Base-by-base conservation (phyloP, 441 rosid genomes). In the Mallotus repandus region DNA sequence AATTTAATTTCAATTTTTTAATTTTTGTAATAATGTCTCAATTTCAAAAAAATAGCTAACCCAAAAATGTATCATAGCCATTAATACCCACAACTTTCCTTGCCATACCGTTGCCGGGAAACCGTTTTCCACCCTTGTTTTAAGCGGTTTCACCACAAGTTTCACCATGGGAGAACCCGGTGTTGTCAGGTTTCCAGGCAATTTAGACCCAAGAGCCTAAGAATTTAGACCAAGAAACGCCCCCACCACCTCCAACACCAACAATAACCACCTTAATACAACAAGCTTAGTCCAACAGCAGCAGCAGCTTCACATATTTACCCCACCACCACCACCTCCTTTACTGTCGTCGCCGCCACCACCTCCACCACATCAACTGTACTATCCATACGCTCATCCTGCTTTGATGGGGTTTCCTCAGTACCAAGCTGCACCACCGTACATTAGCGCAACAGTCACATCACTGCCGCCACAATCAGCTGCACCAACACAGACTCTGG, bases 121-220 rank as follows among this genome's bases (percentile, higher is more conserved):
- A 64, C 15, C 60, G 29, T 9, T 14, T 55, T 18, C 14, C 9
- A 50, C 25, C 15, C 12, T 25, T 29, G 7, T 1, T 38, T 61
- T 18, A 18, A 6, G 16, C 15, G n/a, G 54, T 45, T 10, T 50
- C 19, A n/a, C n/a, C 9, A 18, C 56, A 3, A 15, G 38, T 8
- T 16, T 14, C 1, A 16, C 48, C 77, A 91, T 91, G 97, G 96
- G 76, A 63, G 88, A 81, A n/a, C 78, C 86, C 76, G 86, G 87
- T 63, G 3, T 66, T 53, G 77, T 48, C 73, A 85, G 86, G 72
- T 77, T 84, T 69, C 77, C 78, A 69, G 93, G 89, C 45, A 83
- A 68, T 84, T 78, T 94, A 15, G 97, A 94, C 88, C 98, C 98
- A 0, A 54, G 80, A 58, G 98, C 98, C 11, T 87, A 86, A 70